Evolutionary conservation across 495 filamentous ascomycete genomes (phyloP).

Genomic region (Tuber indicum): DNA sequence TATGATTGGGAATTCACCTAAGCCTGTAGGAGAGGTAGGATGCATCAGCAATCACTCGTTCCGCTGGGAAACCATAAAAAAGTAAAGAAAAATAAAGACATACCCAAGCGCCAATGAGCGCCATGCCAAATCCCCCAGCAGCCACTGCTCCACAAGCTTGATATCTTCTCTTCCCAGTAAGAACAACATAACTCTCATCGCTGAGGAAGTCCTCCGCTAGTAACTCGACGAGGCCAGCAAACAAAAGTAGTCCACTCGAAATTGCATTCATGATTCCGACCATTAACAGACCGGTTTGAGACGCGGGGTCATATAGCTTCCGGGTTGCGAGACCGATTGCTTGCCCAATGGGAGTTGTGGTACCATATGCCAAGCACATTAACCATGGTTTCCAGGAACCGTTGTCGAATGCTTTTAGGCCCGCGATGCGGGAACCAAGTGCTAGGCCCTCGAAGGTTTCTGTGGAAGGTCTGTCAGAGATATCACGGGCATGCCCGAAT

Average conservation of each 20-base stretch:
- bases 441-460: constrained; percentile 67
- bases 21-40: neutral
- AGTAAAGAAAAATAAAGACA: constrained; percentile 43
- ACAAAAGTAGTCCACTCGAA: constrained; percentile 63
- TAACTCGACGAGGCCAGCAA: constrained; percentile 85
- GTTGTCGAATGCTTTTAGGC: constrained; percentile 50
- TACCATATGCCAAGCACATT: constrained; percentile 58
- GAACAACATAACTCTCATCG: constrained; percentile 70
- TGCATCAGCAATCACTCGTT: neutral
- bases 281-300: constrained; percentile 58
- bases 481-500: neutral
- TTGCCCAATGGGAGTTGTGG: constrained; percentile 56
- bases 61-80: neutral
- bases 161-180: constrained; percentile 64
- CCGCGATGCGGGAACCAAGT: constrained; percentile 58
- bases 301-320: constrained; percentile 58
- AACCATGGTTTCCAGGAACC: constrained; percentile 54
- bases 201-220: constrained; percentile 90
- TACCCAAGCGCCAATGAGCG: constrained; percentile 83
- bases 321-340: constrained; percentile 54
- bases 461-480: constrained; percentile 3
- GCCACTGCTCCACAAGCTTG: constrained; percentile 76
- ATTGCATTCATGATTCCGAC: constrained; percentile 67
- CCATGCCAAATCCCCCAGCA: constrained; percentile 72
- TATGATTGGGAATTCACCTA: neutral